Evolutionary conservation across 176 grass and related monocot species (phyloP).

Genomic region (Carex parvula): DNA sequence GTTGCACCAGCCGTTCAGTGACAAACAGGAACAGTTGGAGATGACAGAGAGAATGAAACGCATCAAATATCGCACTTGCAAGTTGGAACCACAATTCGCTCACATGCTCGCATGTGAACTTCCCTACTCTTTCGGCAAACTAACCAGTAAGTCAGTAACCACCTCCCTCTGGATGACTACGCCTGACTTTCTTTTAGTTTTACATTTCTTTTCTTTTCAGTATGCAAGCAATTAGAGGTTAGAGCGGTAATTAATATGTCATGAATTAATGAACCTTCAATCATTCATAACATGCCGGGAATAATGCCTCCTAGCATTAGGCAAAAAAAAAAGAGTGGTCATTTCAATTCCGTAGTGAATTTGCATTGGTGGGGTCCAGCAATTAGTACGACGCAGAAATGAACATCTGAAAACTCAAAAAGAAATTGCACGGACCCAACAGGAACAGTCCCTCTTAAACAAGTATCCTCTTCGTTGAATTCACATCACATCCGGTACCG

Average conservation of each 20-base stretch:
- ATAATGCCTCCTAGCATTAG: background rate
- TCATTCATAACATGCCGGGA: background rate
- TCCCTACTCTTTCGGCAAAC: background rate
- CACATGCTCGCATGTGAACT: background rate
- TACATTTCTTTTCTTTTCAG: too few species aligned
- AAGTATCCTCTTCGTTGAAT: too few species aligned
- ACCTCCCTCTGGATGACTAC: too few species aligned
- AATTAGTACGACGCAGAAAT: background rate
- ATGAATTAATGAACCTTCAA: background rate
- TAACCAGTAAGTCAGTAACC: too few species aligned
- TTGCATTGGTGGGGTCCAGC: background rate
- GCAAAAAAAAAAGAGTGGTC: background rate
- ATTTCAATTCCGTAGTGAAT: background rate
- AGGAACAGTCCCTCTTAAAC: too few species aligned
- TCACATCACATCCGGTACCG: too few species aligned
- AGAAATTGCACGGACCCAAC: background rate
- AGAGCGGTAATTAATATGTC: background rate
- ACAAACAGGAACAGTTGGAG: background rate
- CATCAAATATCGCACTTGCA: background rate
- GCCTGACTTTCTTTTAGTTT: too few species aligned
- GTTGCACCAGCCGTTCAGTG: background rate
- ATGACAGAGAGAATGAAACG: background rate
- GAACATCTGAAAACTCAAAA: background rate
- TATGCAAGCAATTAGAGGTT: too few species aligned
- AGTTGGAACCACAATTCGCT: background rate